Percentiles rank a stretch among this genome's conserved stretches.
These are phyloP conservation scores for Talaromyces albobiverticillius DNA, from an alignment of 2,329 filamentous ascomycete species.

Conservation along the genomic window DNA sequence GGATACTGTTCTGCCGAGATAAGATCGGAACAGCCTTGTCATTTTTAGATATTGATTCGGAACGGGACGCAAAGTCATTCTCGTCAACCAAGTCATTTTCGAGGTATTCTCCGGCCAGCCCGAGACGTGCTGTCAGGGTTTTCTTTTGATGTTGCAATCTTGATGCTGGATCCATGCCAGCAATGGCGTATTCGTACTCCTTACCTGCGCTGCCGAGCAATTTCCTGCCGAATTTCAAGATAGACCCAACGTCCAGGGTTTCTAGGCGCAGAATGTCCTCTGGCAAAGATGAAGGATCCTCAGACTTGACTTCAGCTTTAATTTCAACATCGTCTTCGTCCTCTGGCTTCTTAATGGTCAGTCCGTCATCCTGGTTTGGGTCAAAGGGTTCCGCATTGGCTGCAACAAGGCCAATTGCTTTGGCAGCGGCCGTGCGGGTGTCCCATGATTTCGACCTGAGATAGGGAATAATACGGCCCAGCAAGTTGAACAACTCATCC, in stretches of 20 bases:
- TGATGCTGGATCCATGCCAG: constrained; percentile 74
- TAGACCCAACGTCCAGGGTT: constrained; percentile 71
- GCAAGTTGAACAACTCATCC: constrained; percentile 92
- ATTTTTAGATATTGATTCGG: constrained; percentile 44
- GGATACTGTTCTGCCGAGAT: constrained; percentile 43
- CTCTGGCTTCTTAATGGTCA: constrained; percentile 48
- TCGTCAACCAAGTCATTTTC: constrained; percentile 78
- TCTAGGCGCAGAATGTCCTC: constrained; percentile 69
- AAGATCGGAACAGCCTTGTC: constrained; percentile 49
- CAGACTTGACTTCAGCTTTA: constrained; percentile 29
- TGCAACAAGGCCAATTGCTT: constrained; percentile 90
- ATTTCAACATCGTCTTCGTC: constrained; percentile 49
- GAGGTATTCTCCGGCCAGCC: constrained; percentile 77
- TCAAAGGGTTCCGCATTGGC: constrained; percentile 85
- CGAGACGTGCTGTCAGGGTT: constrained; percentile 75
- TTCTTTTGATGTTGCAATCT: constrained; percentile 87
- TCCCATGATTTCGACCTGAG: constrained; percentile 96
- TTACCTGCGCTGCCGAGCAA: constrained; percentile 77
- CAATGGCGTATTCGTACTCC: constrained; percentile 79
- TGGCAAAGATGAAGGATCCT: constrained; percentile 32
- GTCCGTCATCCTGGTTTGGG: constrained; percentile 72
- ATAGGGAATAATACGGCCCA: constrained; percentile 93
- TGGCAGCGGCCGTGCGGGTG: constrained; percentile 86
- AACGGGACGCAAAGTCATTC: constrained; percentile 52
- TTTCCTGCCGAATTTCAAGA: constrained; percentile 80